Evolutionary conservation across 2,329 filamentous ascomycete genomes (phyloP).

Genomic region (Hymenoscyphus salicellus): DNA sequence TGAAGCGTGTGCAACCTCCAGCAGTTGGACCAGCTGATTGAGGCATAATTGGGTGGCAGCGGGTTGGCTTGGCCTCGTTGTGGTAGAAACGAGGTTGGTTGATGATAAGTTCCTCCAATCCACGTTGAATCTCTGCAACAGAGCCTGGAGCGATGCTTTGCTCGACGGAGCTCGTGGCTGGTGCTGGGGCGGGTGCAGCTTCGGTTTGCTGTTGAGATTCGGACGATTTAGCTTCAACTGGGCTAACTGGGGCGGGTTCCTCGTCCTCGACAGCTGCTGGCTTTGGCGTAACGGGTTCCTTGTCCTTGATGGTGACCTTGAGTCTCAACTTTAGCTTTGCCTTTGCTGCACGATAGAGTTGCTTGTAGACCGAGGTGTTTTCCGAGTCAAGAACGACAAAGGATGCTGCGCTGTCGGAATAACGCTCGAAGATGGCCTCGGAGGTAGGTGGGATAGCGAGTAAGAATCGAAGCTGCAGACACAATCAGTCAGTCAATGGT

Average conservation of each 20-base stretch:
- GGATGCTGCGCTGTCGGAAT: constrained; percentile 83
- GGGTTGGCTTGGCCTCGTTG: not conserved
- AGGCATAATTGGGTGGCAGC: constrained; percentile 16
- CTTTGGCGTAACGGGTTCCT: constrained; percentile 35
- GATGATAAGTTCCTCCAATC: constrained; percentile 31
- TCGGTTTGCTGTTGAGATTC: not conserved
- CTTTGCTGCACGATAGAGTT: constrained; percentile 93
- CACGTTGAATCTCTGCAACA: constrained; percentile 31
- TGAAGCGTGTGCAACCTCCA: constrained; percentile 12
- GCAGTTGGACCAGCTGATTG: constrained; percentile 7
- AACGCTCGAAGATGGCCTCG: constrained; percentile 76
- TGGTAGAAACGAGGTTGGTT: constrained; percentile 19
- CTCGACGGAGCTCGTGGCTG: constrained; percentile 16
- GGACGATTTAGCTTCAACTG: constrained; percentile 17
- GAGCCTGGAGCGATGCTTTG: constrained; percentile 19
- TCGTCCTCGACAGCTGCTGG: constrained; percentile 52
- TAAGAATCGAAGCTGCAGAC: constrained; percentile 62
- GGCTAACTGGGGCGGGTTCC: constrained; percentile 28
- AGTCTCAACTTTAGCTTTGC: constrained; percentile 97
- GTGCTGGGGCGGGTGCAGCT: constrained; percentile 10
- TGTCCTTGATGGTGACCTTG: constrained; percentile 56
- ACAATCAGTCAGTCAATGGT: constrained; percentile 29
- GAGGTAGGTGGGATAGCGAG: constrained; percentile 63
- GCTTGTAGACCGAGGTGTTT: constrained; percentile 87
- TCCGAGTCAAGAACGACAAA: constrained; percentile 76